Evolutionary conservation across 108 stramenopile genomes (phyloP).

Genomic region (Nannochloropsis granulata): DNA sequence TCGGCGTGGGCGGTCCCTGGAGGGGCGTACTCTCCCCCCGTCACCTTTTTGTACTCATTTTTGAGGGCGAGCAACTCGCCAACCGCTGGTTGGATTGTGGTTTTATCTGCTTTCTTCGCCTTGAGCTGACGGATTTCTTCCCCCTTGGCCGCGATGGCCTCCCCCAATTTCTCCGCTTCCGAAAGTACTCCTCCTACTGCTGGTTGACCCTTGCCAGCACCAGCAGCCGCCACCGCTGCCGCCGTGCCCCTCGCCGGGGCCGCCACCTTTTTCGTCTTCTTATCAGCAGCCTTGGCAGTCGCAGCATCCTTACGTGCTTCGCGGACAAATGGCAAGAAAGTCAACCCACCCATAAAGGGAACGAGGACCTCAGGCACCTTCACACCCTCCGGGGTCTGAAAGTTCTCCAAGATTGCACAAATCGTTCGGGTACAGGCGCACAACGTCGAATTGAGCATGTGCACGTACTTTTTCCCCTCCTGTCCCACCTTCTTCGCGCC

Average conservation of each 20-base stretch:
- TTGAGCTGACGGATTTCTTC: slow-evolving; percentile 26
- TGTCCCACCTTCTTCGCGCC: slow-evolving; percentile 60
- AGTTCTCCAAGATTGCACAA: slow-evolving; percentile 91
- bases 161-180: not conserved
- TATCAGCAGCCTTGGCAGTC: slow-evolving; percentile 17
- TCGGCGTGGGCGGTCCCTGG: slow-evolving; percentile 1
- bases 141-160: not conserved
- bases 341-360: slow-evolving; percentile 95
- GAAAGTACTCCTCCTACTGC: not conserved
- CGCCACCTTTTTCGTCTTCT: slow-evolving; percentile 31
- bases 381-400: slow-evolving; percentile 83
- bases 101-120: slow-evolving; percentile 28
- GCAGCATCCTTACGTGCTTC: slow-evolving; percentile 52
- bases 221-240: not conserved
- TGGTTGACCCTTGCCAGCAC: not conserved
- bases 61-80: slow-evolving; percentile 21
- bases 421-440: slow-evolving; percentile 96
- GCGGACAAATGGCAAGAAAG: slow-evolving; percentile 91
- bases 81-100: slow-evolving; percentile 7
- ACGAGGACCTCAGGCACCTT: slow-evolving; percentile 81
- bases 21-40: slow-evolving; percentile 22
- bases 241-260: slow-evolving; percentile 13
- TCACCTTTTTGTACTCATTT: slow-evolving; percentile 13
- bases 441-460: slow-evolving; percentile 95
- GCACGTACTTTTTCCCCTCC: slow-evolving; percentile 65